These are phyloP conservation scores for Saksenaea oblongispora DNA, from an alignment of 371 early-diverging fungal species.

Conservation along the genomic window DNA sequence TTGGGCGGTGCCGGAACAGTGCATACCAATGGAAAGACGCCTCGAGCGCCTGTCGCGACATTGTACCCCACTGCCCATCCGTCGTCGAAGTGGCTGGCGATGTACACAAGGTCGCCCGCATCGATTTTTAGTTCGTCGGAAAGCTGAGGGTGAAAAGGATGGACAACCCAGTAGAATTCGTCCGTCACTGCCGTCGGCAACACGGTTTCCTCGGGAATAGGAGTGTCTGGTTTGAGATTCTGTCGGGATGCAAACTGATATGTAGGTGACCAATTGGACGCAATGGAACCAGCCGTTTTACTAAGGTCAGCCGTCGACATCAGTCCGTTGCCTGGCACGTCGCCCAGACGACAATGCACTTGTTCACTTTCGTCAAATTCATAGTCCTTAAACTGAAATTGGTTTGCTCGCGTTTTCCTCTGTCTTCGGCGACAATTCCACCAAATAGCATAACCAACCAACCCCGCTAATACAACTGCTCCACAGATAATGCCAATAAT, in stretches of 20 bases:
- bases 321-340: not conserved
- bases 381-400: not conserved
- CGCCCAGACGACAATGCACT: not conserved
- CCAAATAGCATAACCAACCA: constrained; percentile 11
- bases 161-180: constrained; percentile 50
- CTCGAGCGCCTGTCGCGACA: constrained; percentile 63
- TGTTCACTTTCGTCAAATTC: not conserved
- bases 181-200: constrained; percentile 16
- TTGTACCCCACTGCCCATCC: constrained; percentile 77
- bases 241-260: not conserved
- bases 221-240: not conserved
- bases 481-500: constrained; percentile 32
- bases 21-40: constrained; percentile 76
- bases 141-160: constrained; percentile 63
- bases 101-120: constrained; percentile 66
- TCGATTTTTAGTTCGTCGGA: constrained; percentile 70
- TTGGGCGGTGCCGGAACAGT: constrained; percentile 44
- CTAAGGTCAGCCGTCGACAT: not conserved
- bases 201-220: not conserved
- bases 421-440: constrained; percentile 5
- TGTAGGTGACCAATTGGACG: not conserved
- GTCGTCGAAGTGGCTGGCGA: constrained; percentile 65
- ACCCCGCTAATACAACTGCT: constrained; percentile 11
- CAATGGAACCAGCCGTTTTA: not conserved
- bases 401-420: not conserved